These are phyloP conservation scores for Leccinum huronense DNA, from an alignment of 1,284 basidiomycete genomes.

Conservation along the genomic window DNA sequence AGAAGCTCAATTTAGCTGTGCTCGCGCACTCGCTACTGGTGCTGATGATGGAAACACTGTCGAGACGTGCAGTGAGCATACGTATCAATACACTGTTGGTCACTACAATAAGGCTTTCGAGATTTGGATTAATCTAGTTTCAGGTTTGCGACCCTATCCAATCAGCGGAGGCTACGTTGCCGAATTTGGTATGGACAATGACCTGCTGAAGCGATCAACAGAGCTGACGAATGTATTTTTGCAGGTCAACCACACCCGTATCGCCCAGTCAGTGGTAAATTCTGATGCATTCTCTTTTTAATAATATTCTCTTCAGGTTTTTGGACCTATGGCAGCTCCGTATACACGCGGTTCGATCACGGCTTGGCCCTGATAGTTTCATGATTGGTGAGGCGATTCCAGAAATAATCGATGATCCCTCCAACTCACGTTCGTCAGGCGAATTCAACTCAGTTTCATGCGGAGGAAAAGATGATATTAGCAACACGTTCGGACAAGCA, in stretches of 20 bases:
- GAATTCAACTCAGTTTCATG: slow-evolving; percentile 56
- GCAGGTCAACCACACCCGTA: slow-evolving; percentile 50
- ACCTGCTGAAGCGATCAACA: neutral
- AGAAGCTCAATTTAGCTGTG: slow-evolving; percentile 43
- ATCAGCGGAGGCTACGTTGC: slow-evolving; percentile 44
- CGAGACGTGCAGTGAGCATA: slow-evolving; percentile 48
- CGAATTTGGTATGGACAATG: slow-evolving; percentile 35
- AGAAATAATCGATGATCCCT: neutral
- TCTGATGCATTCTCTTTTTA: neutral
- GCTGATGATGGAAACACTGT: slow-evolving; percentile 41
- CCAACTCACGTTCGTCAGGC: slow-evolving; percentile 30
- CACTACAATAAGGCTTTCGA: neutral
- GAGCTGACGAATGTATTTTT: slow-evolving; percentile 4
- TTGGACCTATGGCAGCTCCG: slow-evolving; percentile 54
- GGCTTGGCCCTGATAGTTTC: slow-evolving; percentile 46
- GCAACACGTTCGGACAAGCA: slow-evolving; percentile 53
- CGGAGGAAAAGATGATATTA: slow-evolving; percentile 46
- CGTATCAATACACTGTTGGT: slow-evolving; percentile 51
- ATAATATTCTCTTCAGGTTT: slow-evolving; percentile 36
- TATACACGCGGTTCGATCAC: slow-evolving; percentile 43
- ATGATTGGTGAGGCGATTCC: slow-evolving; percentile 39
- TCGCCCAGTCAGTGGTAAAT: slow-evolving; percentile 41
- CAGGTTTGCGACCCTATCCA: slow-evolving; percentile 48
- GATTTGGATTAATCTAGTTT: slow-evolving; percentile 4
- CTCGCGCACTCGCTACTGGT: slow-evolving; percentile 47